phyloP scores from a whole-genome alignment of 192 early-diverging fungal species.

The Backusella sp. region DNA sequence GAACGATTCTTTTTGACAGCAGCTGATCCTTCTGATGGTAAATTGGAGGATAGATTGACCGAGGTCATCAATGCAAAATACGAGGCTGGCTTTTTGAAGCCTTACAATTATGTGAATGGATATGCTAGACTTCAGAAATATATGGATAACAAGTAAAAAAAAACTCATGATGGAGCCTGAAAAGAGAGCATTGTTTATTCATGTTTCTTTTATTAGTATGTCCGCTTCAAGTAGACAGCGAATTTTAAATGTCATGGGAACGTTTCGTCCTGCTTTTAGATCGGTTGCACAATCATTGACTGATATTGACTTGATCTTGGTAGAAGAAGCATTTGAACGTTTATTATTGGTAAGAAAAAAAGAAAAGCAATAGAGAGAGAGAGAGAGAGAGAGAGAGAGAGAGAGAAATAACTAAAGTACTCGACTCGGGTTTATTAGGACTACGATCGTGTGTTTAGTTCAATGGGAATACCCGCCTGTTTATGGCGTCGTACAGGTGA shows the following conservation, averaged over 20 bases:
- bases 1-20: conserved; percentile 91
- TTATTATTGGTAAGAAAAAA: conserved; percentile 56
- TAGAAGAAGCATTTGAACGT: conserved; percentile 96
- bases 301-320: conserved; percentile 92
- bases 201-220: conserved; percentile 49
- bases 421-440: conserved; percentile 83
- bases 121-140: conserved; percentile 87
- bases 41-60: conserved; percentile 83
- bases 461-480: conserved; percentile 93
- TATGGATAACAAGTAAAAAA: conserved; percentile 80
- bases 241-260: conserved; percentile 85
- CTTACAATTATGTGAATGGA: conserved; percentile 93
- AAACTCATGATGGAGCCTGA: neutral
- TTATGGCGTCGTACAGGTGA: conserved; percentile 96
- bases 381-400: conserved; percentile 57
- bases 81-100: conserved; percentile 93
- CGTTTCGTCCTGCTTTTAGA: conserved; percentile 88
- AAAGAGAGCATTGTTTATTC: neutral
- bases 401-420: conserved; percentile 72
- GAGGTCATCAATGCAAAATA: conserved; percentile 95
- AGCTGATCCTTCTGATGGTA: conserved; percentile 87
- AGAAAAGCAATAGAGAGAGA: conserved; percentile 28
- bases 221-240: conserved; percentile 66
- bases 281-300: conserved; percentile 85
- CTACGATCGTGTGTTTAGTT: conserved; percentile 93